Evolutionary conservation across 148 eudicot genomes (phyloP), one percentile per base, ranked within the genome.

Genomic region (Bassia scoparia): DNA sequence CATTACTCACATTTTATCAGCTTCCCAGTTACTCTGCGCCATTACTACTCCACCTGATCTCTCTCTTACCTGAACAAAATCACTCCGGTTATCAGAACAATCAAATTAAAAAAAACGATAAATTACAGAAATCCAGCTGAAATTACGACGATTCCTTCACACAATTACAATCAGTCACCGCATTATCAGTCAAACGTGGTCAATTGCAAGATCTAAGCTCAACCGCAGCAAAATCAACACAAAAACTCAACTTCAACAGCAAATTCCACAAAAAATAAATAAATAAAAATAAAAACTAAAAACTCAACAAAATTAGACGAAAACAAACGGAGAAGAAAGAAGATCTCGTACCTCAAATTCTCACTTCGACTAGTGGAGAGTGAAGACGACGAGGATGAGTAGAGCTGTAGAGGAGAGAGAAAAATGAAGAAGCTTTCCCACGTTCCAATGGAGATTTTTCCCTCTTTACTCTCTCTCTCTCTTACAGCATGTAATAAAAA

Each of bases 21-120:
- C 86, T 78, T 84, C 86, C 86, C 86, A 84, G 59, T 81, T 84
- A 76, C 86, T 84, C 72, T 84, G 86, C 75, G 84, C 77, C 86
- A 84, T 84, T 26, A 74, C 70, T 64, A 53, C 71, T 65, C 38
- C 66, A 17, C 78, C 70, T 70, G 66, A 63, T 74, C 56, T 69
- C 30, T 62, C 78, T 69, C 65, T 69, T 61, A 24, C 21, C 81
- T 79, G 74, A 64, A 79, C 61, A 61, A 73, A 72, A 21, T 56
- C 49, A 69, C 30, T 50, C 35, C 4, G 49, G 13, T 13, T 41
- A 13, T 67, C 34, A 59, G 23, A 74, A 74, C 74, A 52, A 63
- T 27, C 34, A 37, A 67, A 60, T 55, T 48, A 29, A 24, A 38
- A 73, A 17, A 21, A 38, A 2, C 26, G 29, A 67, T 4, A 73